phyloP scores from a whole-genome alignment of 1,284 basidiomycete genomes.

The Puccinia horiana region DNA sequence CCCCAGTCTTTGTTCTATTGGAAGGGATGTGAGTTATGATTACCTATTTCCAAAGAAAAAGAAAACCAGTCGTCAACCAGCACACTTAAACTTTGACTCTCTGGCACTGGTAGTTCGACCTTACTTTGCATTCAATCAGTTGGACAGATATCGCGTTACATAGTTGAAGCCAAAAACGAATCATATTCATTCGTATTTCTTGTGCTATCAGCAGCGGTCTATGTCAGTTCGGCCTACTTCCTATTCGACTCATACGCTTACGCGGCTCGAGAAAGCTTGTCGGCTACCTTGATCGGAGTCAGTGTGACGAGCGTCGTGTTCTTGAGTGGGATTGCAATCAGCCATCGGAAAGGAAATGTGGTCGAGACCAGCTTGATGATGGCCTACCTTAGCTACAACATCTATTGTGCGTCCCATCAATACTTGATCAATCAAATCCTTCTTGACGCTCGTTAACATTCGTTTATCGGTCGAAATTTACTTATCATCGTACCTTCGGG shows the following conservation, averaged over 20 bases:
- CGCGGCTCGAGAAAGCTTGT: conserved; percentile 75
- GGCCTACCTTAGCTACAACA: conserved; percentile 79
- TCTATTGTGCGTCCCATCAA: conserved; percentile 62
- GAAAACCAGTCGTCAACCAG: background rate
- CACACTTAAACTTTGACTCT: background rate
- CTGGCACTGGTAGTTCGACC: conserved; percentile 38
- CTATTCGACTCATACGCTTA: conserved; percentile 66
- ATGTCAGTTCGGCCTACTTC: conserved; percentile 54
- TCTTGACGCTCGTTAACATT: no score
- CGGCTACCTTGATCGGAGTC: conserved; percentile 79
- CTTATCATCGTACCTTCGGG: background rate
- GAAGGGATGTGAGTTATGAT: conserved; percentile 73
- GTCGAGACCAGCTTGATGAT: conserved; percentile 85
- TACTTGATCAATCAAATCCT: no score
- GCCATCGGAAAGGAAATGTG: conserved; percentile 81
- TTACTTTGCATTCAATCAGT: conserved; percentile 47
- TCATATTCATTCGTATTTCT: conserved; percentile 51
- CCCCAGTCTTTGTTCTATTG: conserved; percentile 75
- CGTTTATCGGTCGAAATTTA: no score
- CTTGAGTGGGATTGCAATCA: conserved; percentile 85
- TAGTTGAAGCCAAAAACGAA: conserved; percentile 43
- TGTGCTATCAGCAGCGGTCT: conserved; percentile 51
- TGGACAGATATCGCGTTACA: conserved; percentile 45
- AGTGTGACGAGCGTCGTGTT: conserved; percentile 74
- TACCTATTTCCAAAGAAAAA: background rate